phyloP scores from a whole-genome alignment of 352 stramenopile species.

The Peronospora farinosa region DNA sequence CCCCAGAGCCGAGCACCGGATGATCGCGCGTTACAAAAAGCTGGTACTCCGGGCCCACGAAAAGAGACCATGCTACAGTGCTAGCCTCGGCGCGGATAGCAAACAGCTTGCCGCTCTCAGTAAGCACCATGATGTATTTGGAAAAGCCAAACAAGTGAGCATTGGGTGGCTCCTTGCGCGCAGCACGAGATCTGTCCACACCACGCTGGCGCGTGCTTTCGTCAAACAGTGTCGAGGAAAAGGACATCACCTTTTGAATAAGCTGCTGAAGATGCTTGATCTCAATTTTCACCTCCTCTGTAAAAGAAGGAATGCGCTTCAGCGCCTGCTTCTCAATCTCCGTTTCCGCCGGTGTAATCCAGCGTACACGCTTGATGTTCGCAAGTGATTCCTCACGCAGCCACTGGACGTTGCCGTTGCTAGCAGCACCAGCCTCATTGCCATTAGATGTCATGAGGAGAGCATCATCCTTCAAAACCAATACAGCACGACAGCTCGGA shows the following conservation, averaged over 20 bases:
- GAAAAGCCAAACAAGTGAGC: conserved; percentile 79
- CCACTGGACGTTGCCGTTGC: conserved; percentile 47
- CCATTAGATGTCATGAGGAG: conserved; percentile 69
- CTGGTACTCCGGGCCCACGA: conserved; percentile 60
- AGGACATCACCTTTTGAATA: conserved; percentile 36
- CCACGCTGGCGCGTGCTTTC: conserved; percentile 26
- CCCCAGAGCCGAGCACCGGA: conserved; percentile 58
- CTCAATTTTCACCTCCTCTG: conserved; percentile 62
- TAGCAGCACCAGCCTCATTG: conserved; percentile 22
- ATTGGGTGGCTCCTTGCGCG: conserved; percentile 53
- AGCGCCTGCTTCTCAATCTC: conserved; percentile 72
- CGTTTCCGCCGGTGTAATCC: conserved; percentile 70
- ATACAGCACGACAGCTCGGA: conserved; percentile 44
- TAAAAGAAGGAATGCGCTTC: conserved; percentile 65
- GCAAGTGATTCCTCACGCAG: conserved; percentile 73
- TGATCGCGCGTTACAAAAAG: conserved; percentile 77
- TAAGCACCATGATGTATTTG: conserved; percentile 74
- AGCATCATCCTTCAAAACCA: conserved; percentile 69
- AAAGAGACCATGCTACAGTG: conserved; percentile 62
- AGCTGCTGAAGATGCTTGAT: conserved; percentile 47
- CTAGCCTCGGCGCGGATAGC: conserved; percentile 71
- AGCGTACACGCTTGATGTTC: conserved; percentile 69
- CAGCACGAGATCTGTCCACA: conserved; percentile 25
- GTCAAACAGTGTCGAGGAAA: conserved; percentile 51
- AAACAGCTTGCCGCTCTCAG: conserved; percentile 74